phyloP scores from a whole-genome alignment of 2,329 filamentous ascomycete species.

The Ramularia endophylla region DNA sequence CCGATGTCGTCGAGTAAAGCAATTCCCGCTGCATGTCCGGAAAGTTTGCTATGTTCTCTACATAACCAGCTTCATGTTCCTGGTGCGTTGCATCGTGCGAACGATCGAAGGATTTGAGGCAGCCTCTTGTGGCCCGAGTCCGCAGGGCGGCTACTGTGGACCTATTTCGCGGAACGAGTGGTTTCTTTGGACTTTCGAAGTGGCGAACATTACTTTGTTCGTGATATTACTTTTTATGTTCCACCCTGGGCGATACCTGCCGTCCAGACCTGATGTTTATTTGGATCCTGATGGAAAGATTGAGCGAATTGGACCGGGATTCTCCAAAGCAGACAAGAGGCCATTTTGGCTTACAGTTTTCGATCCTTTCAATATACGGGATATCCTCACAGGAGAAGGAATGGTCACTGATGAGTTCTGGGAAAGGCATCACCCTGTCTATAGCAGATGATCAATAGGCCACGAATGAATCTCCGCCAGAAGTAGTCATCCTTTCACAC shows the following conservation, averaged over 20 bases:
- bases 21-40: constrained; percentile 39
- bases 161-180: constrained; percentile 41
- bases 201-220: constrained; percentile 47
- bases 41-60: constrained; percentile 44
- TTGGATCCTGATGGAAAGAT: constrained; percentile 47
- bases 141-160: constrained; percentile 26
- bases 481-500: too few species aligned
- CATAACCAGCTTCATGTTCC: constrained; percentile 43
- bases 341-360: constrained; percentile 21
- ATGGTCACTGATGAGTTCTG: constrained; percentile 23
- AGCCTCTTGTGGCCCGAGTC: constrained; percentile 12
- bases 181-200: constrained; percentile 52
- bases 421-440: constrained; percentile 20
- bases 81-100: constrained; percentile 47
- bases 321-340: constrained; percentile 22
- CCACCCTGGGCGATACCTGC: constrained; percentile 47
- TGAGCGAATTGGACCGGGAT: constrained; percentile 34
- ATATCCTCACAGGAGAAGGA: constrained; percentile 20
- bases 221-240: constrained; percentile 47
- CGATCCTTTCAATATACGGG: constrained; percentile 27
- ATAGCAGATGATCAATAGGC: constrained; percentile 11
- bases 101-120: constrained; percentile 44
- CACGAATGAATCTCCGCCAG: too few species aligned
- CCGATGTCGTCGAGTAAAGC: constrained; percentile 32
- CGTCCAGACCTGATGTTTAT: constrained; percentile 46